phyloP scores from a whole-genome alignment of 352 stramenopile genomes.

The Pythium rhizo-oryzae region DNA sequence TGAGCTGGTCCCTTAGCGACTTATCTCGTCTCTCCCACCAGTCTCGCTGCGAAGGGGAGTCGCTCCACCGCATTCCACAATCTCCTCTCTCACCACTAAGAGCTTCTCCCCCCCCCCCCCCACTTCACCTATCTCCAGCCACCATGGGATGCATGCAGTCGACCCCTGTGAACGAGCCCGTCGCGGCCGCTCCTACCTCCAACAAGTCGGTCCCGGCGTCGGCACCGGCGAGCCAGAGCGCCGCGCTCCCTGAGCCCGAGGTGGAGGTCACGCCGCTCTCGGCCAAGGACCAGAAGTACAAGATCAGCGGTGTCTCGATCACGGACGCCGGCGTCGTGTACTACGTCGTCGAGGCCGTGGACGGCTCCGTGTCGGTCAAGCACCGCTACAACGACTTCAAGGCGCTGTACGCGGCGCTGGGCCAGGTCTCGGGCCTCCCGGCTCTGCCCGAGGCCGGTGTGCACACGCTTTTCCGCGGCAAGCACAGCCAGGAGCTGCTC shows the following conservation, averaged over 20 bases:
- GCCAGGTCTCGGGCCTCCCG: slow-evolving; percentile 39
- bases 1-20: neutral
- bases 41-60: neutral
- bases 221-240: slow-evolving; percentile 45
- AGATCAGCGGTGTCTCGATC: slow-evolving; percentile 62
- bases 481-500: slow-evolving; percentile 60
- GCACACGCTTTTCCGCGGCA: slow-evolving; percentile 47
- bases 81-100: slow-evolving; percentile 17
- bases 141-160: slow-evolving; percentile 80
- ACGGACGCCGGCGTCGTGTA: slow-evolving; percentile 65
- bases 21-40: slow-evolving; percentile 12
- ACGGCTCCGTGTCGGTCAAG: slow-evolving; percentile 48
- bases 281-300: slow-evolving; percentile 17
- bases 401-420: slow-evolving; percentile 51
- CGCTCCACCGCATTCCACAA: slow-evolving; percentile 12
- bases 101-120: slow-evolving; percentile 1
- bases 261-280: slow-evolving; percentile 14
- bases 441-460: slow-evolving; percentile 55
- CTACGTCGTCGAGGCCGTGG: slow-evolving; percentile 57
- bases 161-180: slow-evolving; percentile 50
- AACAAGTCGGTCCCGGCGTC: slow-evolving; percentile 31
- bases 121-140: neutral
- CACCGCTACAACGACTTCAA: slow-evolving; percentile 88
- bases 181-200: slow-evolving; percentile 25
- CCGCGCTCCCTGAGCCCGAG: slow-evolving; percentile 26